A percentile compares a stretch with the other conserved stretches of the same genome.
These are phyloP conservation scores for Diversispora epigaea DNA, from an alignment of 192 early-diverging fungal species.

Conservation along the genomic window DNA sequence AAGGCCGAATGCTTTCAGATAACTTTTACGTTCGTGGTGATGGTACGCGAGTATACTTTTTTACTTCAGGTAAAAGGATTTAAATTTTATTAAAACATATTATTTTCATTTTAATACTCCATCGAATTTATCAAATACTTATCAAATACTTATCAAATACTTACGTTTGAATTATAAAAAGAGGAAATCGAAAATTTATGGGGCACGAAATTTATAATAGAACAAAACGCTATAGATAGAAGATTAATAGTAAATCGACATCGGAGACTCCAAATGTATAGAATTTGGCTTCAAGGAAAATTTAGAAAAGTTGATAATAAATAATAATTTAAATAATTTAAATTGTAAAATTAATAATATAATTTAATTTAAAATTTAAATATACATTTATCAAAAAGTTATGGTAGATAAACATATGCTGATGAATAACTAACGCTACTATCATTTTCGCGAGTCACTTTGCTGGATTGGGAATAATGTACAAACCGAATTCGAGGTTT, in stretches of 20 bases:
- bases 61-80: constrained; percentile 52
- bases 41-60: constrained; percentile 94
- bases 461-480: constrained; percentile 83
- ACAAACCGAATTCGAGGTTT: constrained; percentile 63
- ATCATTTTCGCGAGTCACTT: constrained; percentile 29
- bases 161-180: constrained; percentile 1
- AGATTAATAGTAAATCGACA: constrained; percentile 90
- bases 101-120: neutral
- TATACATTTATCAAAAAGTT: neutral
- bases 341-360: too few relatives aligned
- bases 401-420: constrained; percentile 30
- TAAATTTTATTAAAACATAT: neutral
- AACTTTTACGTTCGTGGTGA: constrained; percentile 98
- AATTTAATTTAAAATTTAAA: too few relatives aligned
- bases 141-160: neutral
- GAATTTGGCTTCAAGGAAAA: constrained; percentile 97
- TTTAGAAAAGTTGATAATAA: constrained; percentile 63
- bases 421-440: constrained; percentile 32
- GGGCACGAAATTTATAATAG: constrained; percentile 62
- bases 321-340: too few relatives aligned
- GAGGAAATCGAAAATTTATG: constrained; percentile 57
- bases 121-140: neutral
- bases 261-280: constrained; percentile 94
- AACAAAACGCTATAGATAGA: constrained; percentile 92
- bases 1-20: constrained; percentile 81